Percentiles rank a stretch among this genome's conserved stretches.
These are phyloP conservation scores for Cetradonia linearis DNA, from an alignment of 495 filamentous ascomycete genomes.

Conservation along the genomic window DNA sequence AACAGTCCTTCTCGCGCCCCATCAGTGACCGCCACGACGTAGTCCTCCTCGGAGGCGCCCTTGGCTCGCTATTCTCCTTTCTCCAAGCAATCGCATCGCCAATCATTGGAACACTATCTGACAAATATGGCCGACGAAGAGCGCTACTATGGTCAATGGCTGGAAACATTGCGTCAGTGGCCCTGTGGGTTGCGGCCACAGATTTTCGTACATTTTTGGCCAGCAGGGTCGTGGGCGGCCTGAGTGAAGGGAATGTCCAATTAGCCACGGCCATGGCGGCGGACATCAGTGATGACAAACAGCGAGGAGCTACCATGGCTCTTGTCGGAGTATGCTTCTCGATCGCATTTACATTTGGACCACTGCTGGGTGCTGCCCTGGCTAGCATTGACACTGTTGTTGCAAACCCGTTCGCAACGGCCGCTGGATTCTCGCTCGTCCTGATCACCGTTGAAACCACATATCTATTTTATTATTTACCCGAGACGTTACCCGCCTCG, in stretches of 20 bases:
- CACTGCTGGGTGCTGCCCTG: conserved; percentile 78
- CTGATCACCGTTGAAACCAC: conserved; percentile 76
- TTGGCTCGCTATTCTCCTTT: conserved; percentile 87
- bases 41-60: conserved; percentile 85
- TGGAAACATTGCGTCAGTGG: conserved; percentile 87
- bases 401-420: conserved; percentile 85
- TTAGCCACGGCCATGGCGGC: conserved; percentile 94
- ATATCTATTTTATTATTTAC: conserved; percentile 79
- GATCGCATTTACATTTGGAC: conserved; percentile 93
- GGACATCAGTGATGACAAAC: conserved; percentile 77
- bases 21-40: conserved; percentile 97
- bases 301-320: conserved; percentile 83
- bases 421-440: conserved; percentile 72
- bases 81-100: conserved; percentile 90
- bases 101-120: conserved; percentile 78
- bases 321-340: conserved; percentile 94
- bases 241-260: conserved; percentile 96
- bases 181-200: conserved; percentile 83
- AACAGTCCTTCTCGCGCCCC: conserved; percentile 80
- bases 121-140: conserved; percentile 77
- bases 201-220: conserved; percentile 95
- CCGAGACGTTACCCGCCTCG: conserved; percentile 66
- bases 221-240: conserved; percentile 78
- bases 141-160: conserved; percentile 87
- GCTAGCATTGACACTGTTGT: conserved; percentile 62